phyloP scores from a whole-genome alignment of 441 rosid genomes.

The Mallotus japonicus region DNA sequence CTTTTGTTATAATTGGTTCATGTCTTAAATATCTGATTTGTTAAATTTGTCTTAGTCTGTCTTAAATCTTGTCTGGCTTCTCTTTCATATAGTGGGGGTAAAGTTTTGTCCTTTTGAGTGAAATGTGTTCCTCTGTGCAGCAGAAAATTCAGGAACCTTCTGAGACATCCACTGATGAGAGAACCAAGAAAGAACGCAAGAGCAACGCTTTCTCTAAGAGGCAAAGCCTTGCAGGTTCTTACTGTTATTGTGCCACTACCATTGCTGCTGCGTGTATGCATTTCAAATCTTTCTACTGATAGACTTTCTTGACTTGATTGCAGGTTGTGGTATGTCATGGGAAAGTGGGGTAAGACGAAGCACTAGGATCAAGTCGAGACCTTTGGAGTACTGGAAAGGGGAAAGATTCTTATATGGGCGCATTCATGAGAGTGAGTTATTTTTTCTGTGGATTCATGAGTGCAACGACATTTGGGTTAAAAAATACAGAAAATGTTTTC shows the following conservation, averaged over 20 bases:
- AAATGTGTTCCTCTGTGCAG: constrained; percentile 21
- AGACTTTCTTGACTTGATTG: constrained; percentile 15
- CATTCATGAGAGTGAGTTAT: constrained; percentile 68
- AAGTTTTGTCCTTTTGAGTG: neutral
- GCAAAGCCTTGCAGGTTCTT: constrained; percentile 67
- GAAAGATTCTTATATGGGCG: constrained; percentile 91
- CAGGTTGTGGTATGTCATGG: constrained; percentile 68
- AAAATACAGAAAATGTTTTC: no score
- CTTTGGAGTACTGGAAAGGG: constrained; percentile 92
- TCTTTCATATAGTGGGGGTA: neutral
- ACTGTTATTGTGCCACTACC: neutral
- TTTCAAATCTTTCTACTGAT: constrained; percentile 15
- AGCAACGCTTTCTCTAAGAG: constrained; percentile 30
- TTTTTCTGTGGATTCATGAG: constrained; percentile 5
- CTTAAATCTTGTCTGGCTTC: neutral
- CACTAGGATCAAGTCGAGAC: constrained; percentile 84
- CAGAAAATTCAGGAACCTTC: constrained; percentile 27
- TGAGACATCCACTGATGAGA: constrained; percentile 13
- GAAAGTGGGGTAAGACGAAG: constrained; percentile 65
- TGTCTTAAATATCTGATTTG: neutral
- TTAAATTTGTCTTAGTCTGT: neutral
- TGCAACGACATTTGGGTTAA: neutral
- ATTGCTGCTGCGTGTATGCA: neutral
- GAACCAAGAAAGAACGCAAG: constrained; percentile 24
- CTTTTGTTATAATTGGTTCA: neutral